Evolutionary conservation across 371 early-diverging fungal genomes (phyloP), one percentile per base, ranked within the genome.

Genomic region (Syncephalastrum contaminatum): DNA sequence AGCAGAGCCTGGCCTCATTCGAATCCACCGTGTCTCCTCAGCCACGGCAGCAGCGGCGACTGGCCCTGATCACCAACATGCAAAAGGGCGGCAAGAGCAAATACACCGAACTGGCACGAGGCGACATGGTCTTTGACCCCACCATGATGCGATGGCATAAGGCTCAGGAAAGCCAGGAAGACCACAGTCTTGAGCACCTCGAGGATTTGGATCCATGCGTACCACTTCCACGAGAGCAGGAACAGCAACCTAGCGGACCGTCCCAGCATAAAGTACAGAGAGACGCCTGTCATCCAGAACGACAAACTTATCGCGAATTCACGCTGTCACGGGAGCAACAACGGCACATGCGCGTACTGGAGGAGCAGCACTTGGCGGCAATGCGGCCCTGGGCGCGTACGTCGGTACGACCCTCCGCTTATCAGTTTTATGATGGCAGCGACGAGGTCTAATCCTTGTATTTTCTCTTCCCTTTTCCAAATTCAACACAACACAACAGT

Each of bases 321-420:
- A 53, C 64, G 16, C 18, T 74, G 1, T 59, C 71, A 1, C 21
- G 46, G 5, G 62, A 56, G 8, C 54, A 47, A 10, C 69, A 75
- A 27, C 54, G 59, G 14, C 59, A 58, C n/a, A 67, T 72, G 64
- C 50, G 53, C 16, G 53, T 58, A 15, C 59, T 70, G 45, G 72
- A 76, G 61, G 58, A 72, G 43, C 39, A 54, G 6, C 68, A 70
- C 48, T 41, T 49, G n/a, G 20, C 49, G 6, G 63, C 43, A n/a
- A 68, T 74, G 49, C 21, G 48, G 15, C 19, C 59, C 27, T 74
- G 74, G 74, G 36, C 5, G 12, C 36, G 10, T 30, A 10, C 36
- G 36, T 30, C 10, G 36, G 36, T 30, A 30, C 36, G 36, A 5
- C 36, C 36, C 0, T 30, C 36, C 0, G 8, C 36, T 6, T 30